Evolutionary conservation across 2,329 filamentous ascomycete genomes (phyloP), one percentile per base, ranked within the genome.

Genomic region (Zopfia rhizophila): DNA sequence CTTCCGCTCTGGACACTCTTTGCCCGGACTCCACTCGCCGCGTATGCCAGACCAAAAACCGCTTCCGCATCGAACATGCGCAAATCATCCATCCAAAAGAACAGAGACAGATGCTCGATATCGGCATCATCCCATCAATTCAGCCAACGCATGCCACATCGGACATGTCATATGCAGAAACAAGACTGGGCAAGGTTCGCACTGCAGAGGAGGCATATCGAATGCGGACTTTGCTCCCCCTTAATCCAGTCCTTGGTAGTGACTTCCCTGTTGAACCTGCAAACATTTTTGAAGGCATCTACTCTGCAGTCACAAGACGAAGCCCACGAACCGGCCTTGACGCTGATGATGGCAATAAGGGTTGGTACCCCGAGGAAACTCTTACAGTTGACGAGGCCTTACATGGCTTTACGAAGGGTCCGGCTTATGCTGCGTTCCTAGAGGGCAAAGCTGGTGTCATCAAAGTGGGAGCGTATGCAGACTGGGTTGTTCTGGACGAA

Each of bases 221-320:
- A 16, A 88, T 89, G 86, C 74, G 75, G 8, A 84, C 82, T 0
- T 68, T 89, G 2, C 75, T 87, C 2, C 74, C 79, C 17, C 62
- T 79, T 10, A 67, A 66, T 0, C 82, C 82, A 3, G 70, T 88
- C 1, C 75, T 90, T 1, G 87, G 87, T 2, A 87, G 84, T 36
- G 87, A 89, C 59, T 89, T 89, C 56, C 87, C 87, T 25, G 86
- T 90, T 6, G 86, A 89, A 63, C 86, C 86, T 2, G 80, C 85
- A 0, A 81, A 83, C 56, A 83, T 86, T 2, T 86, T 88, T 53
- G 80, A 85, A 43, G 87, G 86, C 13, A 83, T 89, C 27, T 89
- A 87, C 56, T 86, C 86, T 3, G 87, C 87, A 3, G 78, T 87
- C 2, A 79, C 85, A 10, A 75, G 87, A 43, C 79, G 78, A 29